Conservation (phyloP, 176 grass and related monocot genomes). For the Luzula sylvatica region DNA sequence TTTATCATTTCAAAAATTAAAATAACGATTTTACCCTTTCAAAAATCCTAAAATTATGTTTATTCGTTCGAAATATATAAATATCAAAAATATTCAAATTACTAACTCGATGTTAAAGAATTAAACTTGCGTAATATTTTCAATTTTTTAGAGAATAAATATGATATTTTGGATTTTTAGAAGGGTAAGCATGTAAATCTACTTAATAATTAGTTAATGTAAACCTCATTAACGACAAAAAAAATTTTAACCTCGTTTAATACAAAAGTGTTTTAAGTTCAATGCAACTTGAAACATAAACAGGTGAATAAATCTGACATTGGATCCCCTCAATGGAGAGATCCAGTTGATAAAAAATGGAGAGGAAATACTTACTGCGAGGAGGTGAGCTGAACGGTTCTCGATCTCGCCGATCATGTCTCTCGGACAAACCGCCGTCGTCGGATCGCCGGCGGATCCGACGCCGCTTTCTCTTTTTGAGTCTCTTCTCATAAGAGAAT, state of each 20-base stretch:
- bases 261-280: not conserved
- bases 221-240: not conserved
- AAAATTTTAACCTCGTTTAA: conserved; percentile 16
- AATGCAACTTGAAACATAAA: not conserved
- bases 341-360: not conserved
- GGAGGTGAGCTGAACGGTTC: conserved; percentile 94
- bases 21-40: too few species aligned
- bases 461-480: conserved; percentile 41
- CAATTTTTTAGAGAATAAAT: too few species aligned
- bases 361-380: conserved; percentile 44
- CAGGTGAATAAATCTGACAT: conserved; percentile 9
- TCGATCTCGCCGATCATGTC: conserved; percentile 99
- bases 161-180: too few species aligned
- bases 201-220: conserved; percentile 1
- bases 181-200: not conserved
- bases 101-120: too few species aligned
- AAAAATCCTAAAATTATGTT: too few species aligned
- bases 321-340: conserved; percentile 1
- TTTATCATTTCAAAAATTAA: too few species aligned
- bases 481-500: conserved; percentile 82
- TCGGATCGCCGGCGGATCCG: conserved; percentile 12
- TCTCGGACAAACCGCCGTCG: conserved; percentile 29
- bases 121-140: too few species aligned
- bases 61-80: too few species aligned
- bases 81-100: too few species aligned